phyloP scores from a whole-genome alignment of 2,329 filamentous ascomycete genomes.

The Fusarium multiceps region DNA sequence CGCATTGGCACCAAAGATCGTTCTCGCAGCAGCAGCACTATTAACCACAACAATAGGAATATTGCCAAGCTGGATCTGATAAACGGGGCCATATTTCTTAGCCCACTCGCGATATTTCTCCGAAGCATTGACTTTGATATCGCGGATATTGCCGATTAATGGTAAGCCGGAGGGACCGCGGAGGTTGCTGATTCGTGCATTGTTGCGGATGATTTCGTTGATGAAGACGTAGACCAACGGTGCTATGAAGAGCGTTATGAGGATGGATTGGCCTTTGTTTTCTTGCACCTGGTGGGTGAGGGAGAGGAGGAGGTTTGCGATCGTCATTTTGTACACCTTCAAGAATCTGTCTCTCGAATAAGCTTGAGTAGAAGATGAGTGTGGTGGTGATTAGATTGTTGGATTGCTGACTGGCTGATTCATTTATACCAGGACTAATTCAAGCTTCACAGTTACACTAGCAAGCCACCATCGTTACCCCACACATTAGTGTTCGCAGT shows the following conservation, averaged over 20 bases:
- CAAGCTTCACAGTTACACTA: not conserved
- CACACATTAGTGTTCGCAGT: not conserved
- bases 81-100: conserved; percentile 60
- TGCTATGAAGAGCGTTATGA: conserved; percentile 41
- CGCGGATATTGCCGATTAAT: conserved; percentile 65
- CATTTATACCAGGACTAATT: not conserved
- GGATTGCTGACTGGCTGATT: not conserved
- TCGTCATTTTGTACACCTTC: conserved; percentile 40
- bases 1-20: conserved; percentile 63
- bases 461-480: not conserved
- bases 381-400: not conserved
- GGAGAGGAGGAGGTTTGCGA: conserved; percentile 39
- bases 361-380: not conserved
- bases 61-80: conserved; percentile 68
- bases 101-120: conserved; percentile 68
- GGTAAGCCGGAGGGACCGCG: conserved; percentile 63
- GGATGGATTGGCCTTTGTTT: conserved; percentile 40
- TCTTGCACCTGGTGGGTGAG: conserved; percentile 34
- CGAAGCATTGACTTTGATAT: conserved; percentile 66
- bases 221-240: conserved; percentile 59
- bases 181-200: conserved; percentile 58
- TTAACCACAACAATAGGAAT: conserved; percentile 67
- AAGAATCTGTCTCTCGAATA: no score
- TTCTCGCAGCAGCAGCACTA: conserved; percentile 61
- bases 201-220: conserved; percentile 61